Evolutionary conservation across 495 filamentous ascomycete species (phyloP).

Genomic region (Aspergillus egyptiacus): DNA sequence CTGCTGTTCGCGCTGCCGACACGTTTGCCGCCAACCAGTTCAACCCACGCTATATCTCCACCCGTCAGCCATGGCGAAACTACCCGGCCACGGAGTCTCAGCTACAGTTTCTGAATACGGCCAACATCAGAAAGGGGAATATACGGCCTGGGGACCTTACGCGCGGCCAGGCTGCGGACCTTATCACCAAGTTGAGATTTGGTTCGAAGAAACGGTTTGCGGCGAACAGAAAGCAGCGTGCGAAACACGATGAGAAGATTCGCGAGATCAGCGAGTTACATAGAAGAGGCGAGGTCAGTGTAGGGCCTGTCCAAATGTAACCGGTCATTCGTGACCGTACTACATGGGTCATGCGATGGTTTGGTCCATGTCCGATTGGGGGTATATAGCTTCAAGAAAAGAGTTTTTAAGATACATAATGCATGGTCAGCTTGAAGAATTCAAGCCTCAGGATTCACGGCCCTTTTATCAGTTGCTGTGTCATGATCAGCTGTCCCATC

Average conservation of each 20-base stretch:
- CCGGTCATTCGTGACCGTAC: background rate
- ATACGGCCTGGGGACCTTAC: conserved; percentile 54
- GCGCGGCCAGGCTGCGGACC: conserved; percentile 79
- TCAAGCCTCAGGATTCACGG: background rate
- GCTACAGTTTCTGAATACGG: conserved; percentile 63
- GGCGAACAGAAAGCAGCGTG: conserved; percentile 37
- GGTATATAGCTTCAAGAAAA: background rate
- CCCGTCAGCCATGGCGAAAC: conserved; percentile 60
- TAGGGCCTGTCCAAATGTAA: conserved; percentile 54
- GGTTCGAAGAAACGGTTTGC: conserved; percentile 69
- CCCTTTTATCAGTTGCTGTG: background rate
- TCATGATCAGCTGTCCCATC: no score
- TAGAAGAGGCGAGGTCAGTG: conserved; percentile 48
- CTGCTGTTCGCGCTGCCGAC: conserved; percentile 77
- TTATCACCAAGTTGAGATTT: conserved; percentile 86
- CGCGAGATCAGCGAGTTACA: conserved; percentile 27
- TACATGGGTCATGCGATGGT: background rate
- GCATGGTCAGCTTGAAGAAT: background rate
- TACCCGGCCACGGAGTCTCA: conserved; percentile 62
- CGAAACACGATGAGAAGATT: conserved; percentile 31
- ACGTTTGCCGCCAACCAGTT: conserved; percentile 65
- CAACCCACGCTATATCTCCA: conserved; percentile 50
- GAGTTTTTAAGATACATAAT: background rate
- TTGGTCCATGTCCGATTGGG: background rate
- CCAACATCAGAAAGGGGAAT: conserved; percentile 48